Conservation (phyloP, 23 red algal species). For the Pyropia yezoensis region DNA sequence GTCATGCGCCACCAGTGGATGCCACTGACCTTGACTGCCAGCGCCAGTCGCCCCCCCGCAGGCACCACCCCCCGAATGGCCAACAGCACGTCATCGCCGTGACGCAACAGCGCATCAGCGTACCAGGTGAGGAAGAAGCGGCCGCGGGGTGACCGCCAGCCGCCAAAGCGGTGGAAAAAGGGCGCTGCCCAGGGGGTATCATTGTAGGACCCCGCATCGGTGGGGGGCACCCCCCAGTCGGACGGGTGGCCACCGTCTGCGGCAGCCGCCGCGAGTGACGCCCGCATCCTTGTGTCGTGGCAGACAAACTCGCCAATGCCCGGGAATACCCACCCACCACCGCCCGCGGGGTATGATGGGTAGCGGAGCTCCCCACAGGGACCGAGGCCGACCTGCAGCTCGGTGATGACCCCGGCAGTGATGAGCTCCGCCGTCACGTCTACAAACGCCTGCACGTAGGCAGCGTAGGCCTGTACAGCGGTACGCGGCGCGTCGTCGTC, state of each 20-base stretch:
- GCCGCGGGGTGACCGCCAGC: conserved; percentile 15
- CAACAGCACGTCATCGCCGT: conserved; percentile 34
- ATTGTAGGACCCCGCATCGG: conserved; percentile 64
- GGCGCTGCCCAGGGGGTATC: conserved; percentile 26
- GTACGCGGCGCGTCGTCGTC: conserved; percentile 15
- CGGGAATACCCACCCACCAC: conserved; percentile 56
- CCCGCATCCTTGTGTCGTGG: conserved; percentile 30
- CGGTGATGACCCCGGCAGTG: conserved; percentile 18
- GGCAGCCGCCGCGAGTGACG: conserved; percentile 8
- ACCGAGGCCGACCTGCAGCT: conserved; percentile 81
- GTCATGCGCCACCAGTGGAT: conserved; percentile 74
- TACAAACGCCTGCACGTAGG: conserved; percentile 48
- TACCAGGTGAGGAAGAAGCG: conserved; percentile 80
- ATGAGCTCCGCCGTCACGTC: not conserved
- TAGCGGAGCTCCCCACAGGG: conserved; percentile 82
- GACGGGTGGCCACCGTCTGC: conserved; percentile 2
- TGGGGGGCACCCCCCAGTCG: conserved; percentile 4
- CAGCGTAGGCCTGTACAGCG: conserved; percentile 48
- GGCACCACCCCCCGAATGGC: conserved; percentile 11
- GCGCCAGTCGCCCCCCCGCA: not conserved
- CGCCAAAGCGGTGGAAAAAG: conserved; percentile 44
- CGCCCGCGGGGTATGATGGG: conserved; percentile 51
- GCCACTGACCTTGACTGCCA: conserved; percentile 68
- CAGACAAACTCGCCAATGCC: conserved; percentile 87
- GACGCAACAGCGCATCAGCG: conserved; percentile 28